A percentile compares a stretch with the other conserved stretches of the same genome.
phyloP scores from a whole-genome alignment of 148 eudicot species.

The Rhododendron williamsianum region DNA sequence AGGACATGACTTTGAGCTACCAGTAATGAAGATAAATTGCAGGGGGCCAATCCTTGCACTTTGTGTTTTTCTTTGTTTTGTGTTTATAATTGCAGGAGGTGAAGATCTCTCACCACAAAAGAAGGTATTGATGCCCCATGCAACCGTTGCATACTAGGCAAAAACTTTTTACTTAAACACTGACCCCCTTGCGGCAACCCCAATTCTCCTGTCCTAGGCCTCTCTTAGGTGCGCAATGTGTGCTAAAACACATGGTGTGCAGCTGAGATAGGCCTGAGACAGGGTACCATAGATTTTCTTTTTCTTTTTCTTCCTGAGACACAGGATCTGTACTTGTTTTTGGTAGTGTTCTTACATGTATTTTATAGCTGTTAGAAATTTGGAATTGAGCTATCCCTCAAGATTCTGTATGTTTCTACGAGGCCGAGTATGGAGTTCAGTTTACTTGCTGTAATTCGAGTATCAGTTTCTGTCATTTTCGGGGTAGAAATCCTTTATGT shows the following conservation, averaged over 20 bases:
- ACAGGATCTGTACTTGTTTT: background rate
- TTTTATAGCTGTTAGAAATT: background rate
- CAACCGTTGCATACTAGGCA: background rate
- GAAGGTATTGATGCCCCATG: conserved; percentile 20
- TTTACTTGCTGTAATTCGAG: background rate
- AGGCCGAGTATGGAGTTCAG: background rate
- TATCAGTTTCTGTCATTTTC: background rate
- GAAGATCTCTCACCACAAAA: conserved; percentile 11
- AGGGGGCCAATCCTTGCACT: background rate
- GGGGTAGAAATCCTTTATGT: background rate
- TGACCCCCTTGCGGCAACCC: background rate
- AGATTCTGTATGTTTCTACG: background rate
- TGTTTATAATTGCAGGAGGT: conserved; percentile 12
- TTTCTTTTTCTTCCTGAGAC: background rate
- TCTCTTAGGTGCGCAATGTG: background rate
- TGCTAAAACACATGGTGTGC: background rate
- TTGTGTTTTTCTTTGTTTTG: conserved; percentile 17
- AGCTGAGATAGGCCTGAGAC: background rate
- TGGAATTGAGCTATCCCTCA: background rate
- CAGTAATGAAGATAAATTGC: conserved; percentile 12
- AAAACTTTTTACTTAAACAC: background rate
- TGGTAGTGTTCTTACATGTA: background rate
- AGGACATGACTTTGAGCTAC: conserved; percentile 1
- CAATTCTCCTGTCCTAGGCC: background rate
- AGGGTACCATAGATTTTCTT: background rate